Conservation (phyloP, 805 yeast genomes). For the Grigorovia transvaalensis region DNA sequence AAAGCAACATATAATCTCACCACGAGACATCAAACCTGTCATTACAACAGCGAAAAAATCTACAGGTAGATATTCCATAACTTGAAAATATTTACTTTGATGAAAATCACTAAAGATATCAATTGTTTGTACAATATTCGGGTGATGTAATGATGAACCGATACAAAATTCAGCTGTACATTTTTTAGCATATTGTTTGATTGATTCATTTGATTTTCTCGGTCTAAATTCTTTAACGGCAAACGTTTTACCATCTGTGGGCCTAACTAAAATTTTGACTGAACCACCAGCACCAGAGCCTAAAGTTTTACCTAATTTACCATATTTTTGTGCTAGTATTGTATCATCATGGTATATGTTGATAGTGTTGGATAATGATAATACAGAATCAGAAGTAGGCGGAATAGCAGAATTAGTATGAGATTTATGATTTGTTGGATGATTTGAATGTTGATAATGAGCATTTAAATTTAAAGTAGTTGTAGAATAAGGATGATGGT, state of each 20-base stretch:
- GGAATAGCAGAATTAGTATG: conserved; percentile 29
- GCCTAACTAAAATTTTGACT: conserved; percentile 60
- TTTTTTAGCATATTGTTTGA: conserved; percentile 73
- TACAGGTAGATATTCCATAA: conserved; percentile 78
- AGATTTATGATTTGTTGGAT: conserved; percentile 7
- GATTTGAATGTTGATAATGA: conserved; percentile 3
- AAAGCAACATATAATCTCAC: conserved; percentile 72
- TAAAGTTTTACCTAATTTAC: conserved; percentile 60
- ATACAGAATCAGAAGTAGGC: conserved; percentile 27
- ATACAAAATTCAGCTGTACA: conserved; percentile 85
- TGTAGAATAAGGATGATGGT: conserved; percentile 11
- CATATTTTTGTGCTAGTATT: conserved; percentile 49
- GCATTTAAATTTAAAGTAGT: conserved; percentile 11
- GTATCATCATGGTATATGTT: conserved; percentile 43
- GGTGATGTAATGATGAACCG: conserved; percentile 73
- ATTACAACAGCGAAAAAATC: conserved; percentile 81
- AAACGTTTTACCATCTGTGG: conserved; percentile 58
- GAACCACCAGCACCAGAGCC: conserved; percentile 89
- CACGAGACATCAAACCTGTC: conserved; percentile 75
- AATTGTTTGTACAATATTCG: conserved; percentile 67
- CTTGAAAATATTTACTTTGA: conserved; percentile 62
- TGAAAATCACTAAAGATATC: conserved; percentile 52
- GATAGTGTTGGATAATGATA: conserved; percentile 25
- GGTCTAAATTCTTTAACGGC: conserved; percentile 80
- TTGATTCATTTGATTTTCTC: conserved; percentile 55